These are phyloP conservation scores for Apiospora malaysiana DNA, from an alignment of 2,329 filamentous ascomycete species.

Conservation along the genomic window DNA sequence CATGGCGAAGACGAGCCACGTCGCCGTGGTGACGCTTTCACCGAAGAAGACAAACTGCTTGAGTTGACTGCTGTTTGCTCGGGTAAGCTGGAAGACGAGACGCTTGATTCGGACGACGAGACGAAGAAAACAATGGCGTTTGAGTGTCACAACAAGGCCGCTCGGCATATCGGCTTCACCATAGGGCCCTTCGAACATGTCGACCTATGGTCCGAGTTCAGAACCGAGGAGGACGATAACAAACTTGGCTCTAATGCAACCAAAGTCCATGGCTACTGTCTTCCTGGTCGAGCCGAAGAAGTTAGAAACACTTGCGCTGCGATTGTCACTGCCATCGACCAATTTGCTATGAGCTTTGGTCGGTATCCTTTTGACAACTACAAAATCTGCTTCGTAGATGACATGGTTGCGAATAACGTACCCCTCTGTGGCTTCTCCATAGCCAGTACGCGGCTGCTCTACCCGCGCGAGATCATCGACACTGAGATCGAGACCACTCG, in stretches of 20 bases:
- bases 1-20: constrained; percentile 47
- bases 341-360: constrained; percentile 86
- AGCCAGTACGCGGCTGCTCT: constrained; percentile 85
- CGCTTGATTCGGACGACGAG: constrained; percentile 75
- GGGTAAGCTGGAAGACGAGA: constrained; percentile 85
- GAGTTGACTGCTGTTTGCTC: constrained; percentile 93
- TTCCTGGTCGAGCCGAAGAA: constrained; percentile 82
- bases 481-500: constrained; percentile 82
- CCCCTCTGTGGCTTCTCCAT: constrained; percentile 85
- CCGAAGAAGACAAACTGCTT: constrained; percentile 82
- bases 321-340: constrained; percentile 86
- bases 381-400: constrained; percentile 93
- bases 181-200: constrained; percentile 95
- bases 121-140: constrained; percentile 90
- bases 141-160: constrained; percentile 75
- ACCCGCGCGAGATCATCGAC: constrained; percentile 84
- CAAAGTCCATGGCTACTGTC: constrained; percentile 88
- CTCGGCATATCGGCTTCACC: constrained; percentile 91
- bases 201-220: constrained; percentile 82
- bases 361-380: constrained; percentile 92
- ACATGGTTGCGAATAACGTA: constrained; percentile 76
- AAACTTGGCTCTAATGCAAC: constrained; percentile 87
- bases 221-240: constrained; percentile 90
- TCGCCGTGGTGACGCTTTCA: constrained; percentile 48
- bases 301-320: constrained; percentile 87